phyloP scores from a whole-genome alignment of 805 yeast genomes.

The Ogataea nakhonphanomensis region DNA sequence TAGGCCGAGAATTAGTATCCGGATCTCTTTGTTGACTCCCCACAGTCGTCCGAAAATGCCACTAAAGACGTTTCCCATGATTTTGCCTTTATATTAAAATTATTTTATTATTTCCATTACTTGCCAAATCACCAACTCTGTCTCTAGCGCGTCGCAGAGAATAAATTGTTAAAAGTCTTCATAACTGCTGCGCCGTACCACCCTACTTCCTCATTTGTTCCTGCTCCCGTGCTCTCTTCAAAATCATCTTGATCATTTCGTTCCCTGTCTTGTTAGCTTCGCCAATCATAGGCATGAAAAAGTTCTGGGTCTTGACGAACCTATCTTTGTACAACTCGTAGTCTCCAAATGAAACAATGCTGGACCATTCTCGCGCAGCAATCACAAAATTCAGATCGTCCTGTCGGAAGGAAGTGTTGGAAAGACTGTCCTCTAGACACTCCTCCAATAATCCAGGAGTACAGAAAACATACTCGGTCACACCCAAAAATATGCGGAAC shows the following conservation, averaged over 20 bases:
- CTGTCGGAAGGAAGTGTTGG: conserved; percentile 65
- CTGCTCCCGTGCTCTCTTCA: conserved; percentile 33
- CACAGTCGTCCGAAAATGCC: conserved; percentile 81
- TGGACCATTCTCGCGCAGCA: conserved; percentile 89
- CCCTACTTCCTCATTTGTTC: conserved; percentile 8
- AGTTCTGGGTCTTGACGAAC: conserved; percentile 78
- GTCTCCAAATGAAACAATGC: conserved; percentile 70
- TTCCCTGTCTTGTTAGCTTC: conserved; percentile 89
- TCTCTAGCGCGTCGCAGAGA: no score
- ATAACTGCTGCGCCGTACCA: neutral
- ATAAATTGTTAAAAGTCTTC: neutral
- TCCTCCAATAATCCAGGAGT: conserved; percentile 79
- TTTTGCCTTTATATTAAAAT: conserved; percentile 7
- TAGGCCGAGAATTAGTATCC: conserved; percentile 84
- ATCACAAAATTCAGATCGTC: conserved; percentile 92
- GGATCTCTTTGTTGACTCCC: conserved; percentile 86
- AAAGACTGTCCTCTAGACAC: conserved; percentile 68
- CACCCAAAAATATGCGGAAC: conserved; percentile 90
- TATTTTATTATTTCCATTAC: neutral
- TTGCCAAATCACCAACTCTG: neutral
- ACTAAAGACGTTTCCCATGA: conserved; percentile 88
- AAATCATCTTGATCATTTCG: conserved; percentile 85
- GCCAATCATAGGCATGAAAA: conserved; percentile 80
- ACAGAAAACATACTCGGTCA: conserved; percentile 86
- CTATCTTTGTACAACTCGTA: conserved; percentile 65